Conservation (phyloP, 257 asterid species). For the Linderniella brevidens region DNA sequence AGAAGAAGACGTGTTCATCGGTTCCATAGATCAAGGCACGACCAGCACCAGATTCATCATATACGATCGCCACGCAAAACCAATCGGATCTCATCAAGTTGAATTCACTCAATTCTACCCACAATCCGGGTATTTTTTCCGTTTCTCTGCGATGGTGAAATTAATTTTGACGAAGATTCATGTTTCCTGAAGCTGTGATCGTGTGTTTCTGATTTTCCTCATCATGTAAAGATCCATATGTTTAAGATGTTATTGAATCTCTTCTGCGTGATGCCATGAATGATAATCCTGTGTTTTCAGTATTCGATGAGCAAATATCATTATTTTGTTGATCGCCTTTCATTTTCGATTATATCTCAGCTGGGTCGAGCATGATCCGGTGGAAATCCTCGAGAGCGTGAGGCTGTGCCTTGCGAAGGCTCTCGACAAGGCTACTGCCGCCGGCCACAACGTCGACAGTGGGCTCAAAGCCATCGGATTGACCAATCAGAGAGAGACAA, state of each 20-base stretch:
- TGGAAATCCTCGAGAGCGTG: constrained; percentile 83
- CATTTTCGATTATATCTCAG: constrained; percentile 19
- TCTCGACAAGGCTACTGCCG: constrained; percentile 81
- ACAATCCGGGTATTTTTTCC: constrained; percentile 37
- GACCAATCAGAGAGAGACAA: constrained; percentile 95
- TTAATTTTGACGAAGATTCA: too few species aligned
- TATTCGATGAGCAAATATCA: neutral
- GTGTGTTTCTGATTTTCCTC: neutral
- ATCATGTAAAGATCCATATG: constrained; percentile 8
- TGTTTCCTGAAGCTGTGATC: neutral
- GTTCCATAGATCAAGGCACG: constrained; percentile 90
- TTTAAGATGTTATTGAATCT: constrained; percentile 1
- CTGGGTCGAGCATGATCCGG: constrained; percentile 98
- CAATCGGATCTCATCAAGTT: constrained; percentile 74
- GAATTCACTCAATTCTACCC: constrained; percentile 90
- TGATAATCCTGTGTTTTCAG: too few species aligned
- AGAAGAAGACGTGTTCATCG: constrained; percentile 26
- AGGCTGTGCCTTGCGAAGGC: constrained; percentile 65
- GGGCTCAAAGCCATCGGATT: constrained; percentile 90
- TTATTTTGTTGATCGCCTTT: neutral
- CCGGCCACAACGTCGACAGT: constrained; percentile 52
- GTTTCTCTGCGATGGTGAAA: neutral
- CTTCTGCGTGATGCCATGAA: too few species aligned
- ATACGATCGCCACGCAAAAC: constrained; percentile 44
- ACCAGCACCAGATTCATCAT: constrained; percentile 90